Evolutionary conservation across 371 early-diverging fungal species (phyloP), one percentile per base, ranked within the genome.

Genomic region (Mortierella sp.): DNA sequence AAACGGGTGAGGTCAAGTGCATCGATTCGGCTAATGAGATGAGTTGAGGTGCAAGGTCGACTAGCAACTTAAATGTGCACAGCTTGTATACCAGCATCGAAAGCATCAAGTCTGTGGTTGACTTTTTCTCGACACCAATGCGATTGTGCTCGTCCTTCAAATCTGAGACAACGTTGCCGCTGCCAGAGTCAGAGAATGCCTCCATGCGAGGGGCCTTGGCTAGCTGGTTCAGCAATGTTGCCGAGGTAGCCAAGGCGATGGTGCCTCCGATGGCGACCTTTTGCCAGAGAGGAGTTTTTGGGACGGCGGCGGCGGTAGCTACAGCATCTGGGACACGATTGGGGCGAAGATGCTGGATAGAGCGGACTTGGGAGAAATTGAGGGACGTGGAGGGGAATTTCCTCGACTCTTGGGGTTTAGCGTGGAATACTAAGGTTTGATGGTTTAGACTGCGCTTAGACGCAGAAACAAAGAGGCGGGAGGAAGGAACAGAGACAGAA

Each of bases 51-150:
- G 95, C 91, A 59, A 84, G 65, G 47, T 89, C 88, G 26, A 95
- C 94, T 15, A 96, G 83, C 72, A 87, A 79, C 13, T 88, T 73
- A 60, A 91, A 84, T 5, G 87, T 86, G 75, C 96, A 96, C 34
- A 93, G 70, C 66, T 89, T 86, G 82, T 94, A 95, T 57, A 97
- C 96, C 26, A 91, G 66, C 76, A 93, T 86, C 5, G 93, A 93
- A 61, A 91, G 88, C 47, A 91, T 53, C 58, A 97, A 88, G 66
- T 93, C 91, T 10, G 74, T 61, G 12, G 89, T 86, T 40, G 88
- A 78, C 81, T 89, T 91, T 34, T 87, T 81, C 22, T 86, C 81
- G 32, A 90, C 70, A n/a, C 87, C 88, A 22, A 86, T 83, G 26
- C 86, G 82, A 64, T 73, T 87, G 40, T 84, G 68, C 31, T 80